These are phyloP conservation scores for Dianthus caryophyllus DNA, from an alignment of 148 eudicot genomes.

Conservation along the genomic window DNA sequence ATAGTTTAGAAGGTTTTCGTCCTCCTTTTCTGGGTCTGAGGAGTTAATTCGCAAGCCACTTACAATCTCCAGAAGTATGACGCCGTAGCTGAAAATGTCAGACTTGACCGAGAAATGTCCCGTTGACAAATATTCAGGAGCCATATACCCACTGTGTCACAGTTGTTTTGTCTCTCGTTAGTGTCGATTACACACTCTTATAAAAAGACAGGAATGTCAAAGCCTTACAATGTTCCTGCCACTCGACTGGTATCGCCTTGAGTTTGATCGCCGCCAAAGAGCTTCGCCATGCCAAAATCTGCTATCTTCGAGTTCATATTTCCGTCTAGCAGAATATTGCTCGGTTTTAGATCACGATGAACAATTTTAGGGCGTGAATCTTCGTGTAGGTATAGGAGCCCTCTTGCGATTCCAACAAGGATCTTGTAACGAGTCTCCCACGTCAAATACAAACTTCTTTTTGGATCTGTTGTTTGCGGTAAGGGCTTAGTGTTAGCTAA, in stretches of 20 bases:
- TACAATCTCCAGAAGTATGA: constrained; percentile 57
- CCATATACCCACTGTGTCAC: constrained; percentile 65
- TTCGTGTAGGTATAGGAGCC: constrained; percentile 64
- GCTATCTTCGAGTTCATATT: constrained; percentile 60
- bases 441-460: constrained; percentile 12
- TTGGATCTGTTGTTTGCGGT: constrained; percentile 13
- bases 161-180: background rate
- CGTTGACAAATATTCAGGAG: constrained; percentile 56
- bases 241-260: constrained; percentile 53
- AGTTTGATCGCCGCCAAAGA: constrained; percentile 54
- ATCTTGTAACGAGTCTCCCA: constrained; percentile 31
- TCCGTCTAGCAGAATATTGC: constrained; percentile 72
- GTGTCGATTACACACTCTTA: too few relatives aligned
- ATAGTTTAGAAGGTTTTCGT: constrained; percentile 14
- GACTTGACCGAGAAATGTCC: constrained; percentile 70
- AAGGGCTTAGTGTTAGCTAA: background rate
- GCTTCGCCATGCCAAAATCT: constrained; percentile 74
- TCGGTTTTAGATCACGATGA: constrained; percentile 74
- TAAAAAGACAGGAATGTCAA: background rate
- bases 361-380: constrained; percentile 49
- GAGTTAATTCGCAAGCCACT: constrained; percentile 27
- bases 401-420: constrained; percentile 65
- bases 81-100: constrained; percentile 60
- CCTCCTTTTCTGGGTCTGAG: background rate
- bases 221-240: constrained; percentile 25